Percentiles rank a stretch among this genome's conserved stretches.
phyloP scores from a whole-genome alignment of 495 filamentous ascomycete genomes.

The Chaetomium tenue region DNA sequence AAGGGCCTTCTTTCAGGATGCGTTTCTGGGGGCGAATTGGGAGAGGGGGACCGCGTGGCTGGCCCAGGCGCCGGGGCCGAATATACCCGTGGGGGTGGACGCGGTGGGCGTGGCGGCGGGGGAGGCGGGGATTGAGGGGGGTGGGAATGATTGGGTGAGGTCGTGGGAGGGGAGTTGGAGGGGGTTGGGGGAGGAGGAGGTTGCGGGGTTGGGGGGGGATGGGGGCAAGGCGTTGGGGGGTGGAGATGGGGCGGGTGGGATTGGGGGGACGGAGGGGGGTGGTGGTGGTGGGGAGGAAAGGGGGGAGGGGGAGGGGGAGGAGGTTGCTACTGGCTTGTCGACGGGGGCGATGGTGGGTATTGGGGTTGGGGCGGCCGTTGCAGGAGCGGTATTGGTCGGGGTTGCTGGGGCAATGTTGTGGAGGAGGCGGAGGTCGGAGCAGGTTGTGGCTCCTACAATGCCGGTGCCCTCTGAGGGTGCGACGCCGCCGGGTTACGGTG shows the following conservation, averaged over 20 bases:
- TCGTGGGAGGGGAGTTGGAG: conserved; percentile 17
- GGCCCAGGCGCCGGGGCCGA: conserved; percentile 13
- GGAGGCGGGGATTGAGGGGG: neutral
- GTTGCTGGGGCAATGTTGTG: neutral
- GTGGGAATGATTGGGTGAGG: conserved; percentile 3
- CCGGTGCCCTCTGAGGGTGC: neutral
- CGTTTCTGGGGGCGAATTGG: conserved; percentile 17
- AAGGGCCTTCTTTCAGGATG: conserved; percentile 14
- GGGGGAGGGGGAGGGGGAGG: neutral
- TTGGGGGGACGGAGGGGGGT: neutral
- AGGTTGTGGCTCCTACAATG: neutral
- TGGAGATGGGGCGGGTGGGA: too few relatives aligned
- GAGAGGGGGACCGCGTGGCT: neutral
- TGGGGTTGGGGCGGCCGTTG: neutral
- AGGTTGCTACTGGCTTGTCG: neutral
- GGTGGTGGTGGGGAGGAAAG: neutral
- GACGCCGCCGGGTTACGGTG: neutral
- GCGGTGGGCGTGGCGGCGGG: neutral
- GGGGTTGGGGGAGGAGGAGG: neutral
- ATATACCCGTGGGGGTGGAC: neutral
- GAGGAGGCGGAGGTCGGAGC: neutral
- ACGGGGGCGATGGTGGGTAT: conserved; percentile 1
- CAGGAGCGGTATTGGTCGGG: neutral
- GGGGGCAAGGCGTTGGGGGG: neutral
- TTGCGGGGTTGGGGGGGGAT: neutral